Percentiles rank a stretch among this genome's conserved stretches.
Conservation (phyloP, 805 yeast species). For the Jamesozyma gamospora region DNA sequence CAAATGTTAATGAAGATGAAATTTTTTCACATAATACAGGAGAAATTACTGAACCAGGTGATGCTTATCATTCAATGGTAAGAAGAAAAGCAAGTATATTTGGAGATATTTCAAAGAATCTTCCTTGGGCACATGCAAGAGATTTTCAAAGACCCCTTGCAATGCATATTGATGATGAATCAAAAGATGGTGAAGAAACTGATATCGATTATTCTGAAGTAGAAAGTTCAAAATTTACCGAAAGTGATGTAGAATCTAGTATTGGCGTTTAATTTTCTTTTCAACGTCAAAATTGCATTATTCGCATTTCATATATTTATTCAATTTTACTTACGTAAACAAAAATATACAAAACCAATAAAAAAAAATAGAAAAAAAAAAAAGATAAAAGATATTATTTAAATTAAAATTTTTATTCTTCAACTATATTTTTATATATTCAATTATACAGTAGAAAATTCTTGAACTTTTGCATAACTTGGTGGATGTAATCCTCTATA, state of each 20-base stretch:
- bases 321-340: no score
- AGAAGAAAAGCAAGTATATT: conserved; percentile 21
- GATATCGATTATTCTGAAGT: conserved; percentile 3
- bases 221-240: conserved; percentile 13
- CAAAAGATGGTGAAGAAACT: background rate
- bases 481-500: conserved; percentile 81
- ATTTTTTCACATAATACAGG: background rate
- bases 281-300: no score
- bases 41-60: conserved; percentile 12
- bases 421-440: background rate
- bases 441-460: conserved; percentile 32
- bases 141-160: conserved; percentile 62
- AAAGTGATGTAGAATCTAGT: conserved; percentile 12
- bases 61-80: conserved; percentile 15
- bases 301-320: background rate
- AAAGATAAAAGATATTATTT: no score
- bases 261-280: conserved; percentile 3
- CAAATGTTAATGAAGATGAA: background rate
- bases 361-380: no score
- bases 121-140: conserved; percentile 70
- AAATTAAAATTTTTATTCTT: no score
- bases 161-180: background rate
- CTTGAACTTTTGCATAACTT: conserved; percentile 93
- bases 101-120: conserved; percentile 31
- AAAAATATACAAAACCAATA: no score